Evolutionary conservation across 345 rosid species (phyloP).

Genomic region (Eucalyptus pauciflora): DNA sequence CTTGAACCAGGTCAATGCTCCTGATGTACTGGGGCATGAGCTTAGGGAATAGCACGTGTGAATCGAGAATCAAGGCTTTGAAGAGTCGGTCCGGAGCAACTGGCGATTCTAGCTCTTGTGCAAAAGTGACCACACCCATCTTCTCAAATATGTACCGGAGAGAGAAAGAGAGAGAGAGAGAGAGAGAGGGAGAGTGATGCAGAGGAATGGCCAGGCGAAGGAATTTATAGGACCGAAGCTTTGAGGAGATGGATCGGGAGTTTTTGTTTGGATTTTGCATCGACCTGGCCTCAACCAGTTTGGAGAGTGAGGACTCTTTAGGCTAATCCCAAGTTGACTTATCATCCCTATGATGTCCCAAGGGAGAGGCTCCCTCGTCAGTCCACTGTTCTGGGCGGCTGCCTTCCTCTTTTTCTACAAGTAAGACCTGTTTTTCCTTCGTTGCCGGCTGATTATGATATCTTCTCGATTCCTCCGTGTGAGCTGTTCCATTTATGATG

Average conservation of each 20-base stretch:
- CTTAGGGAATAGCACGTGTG: not conserved
- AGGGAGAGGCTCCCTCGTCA: not conserved
- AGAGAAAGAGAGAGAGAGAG: not conserved
- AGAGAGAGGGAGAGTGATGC: not conserved
- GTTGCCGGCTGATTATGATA: not conserved
- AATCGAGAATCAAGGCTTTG: slow-evolving; percentile 4
- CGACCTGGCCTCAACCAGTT: not conserved
- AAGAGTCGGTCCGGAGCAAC: slow-evolving; percentile 1
- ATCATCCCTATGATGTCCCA: not conserved
- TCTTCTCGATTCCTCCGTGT: not conserved
- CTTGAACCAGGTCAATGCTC: not conserved
- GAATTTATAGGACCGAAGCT: not conserved
- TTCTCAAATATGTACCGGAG: not conserved
- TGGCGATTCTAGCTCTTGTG: not conserved
- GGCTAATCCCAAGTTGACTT: not conserved
- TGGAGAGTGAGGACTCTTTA: not conserved
- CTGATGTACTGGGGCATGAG: not conserved
- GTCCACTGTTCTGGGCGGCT: not conserved
- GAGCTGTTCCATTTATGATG: not conserved
- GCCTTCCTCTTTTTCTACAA: not conserved
- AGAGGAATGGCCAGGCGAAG: not conserved
- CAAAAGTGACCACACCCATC: slow-evolving; percentile 1
- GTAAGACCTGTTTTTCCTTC: not conserved
- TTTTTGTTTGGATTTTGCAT: not conserved
- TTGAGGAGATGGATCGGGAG: not conserved